Evolutionary conservation across 768 basidiomycete genomes (phyloP), one percentile per base, ranked within the genome.

Genomic region (Pisolithus marmoratus): DNA sequence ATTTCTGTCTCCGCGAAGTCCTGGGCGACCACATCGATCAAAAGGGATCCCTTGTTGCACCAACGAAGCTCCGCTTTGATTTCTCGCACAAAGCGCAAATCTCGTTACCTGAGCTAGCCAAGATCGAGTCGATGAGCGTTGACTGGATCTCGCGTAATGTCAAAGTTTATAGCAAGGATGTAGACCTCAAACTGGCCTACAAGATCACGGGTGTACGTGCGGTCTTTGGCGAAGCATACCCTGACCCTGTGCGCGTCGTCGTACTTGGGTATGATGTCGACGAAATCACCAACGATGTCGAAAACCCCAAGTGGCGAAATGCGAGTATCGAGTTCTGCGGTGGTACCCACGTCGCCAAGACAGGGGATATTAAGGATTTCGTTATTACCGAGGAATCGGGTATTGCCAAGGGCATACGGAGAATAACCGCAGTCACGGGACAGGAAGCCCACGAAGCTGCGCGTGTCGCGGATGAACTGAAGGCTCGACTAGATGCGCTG

Each of bases 281-380:
- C 47, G 90, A 94, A 59, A 93, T 99, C 50, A 71, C 82, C 19
- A 77, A 80, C 60, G 91, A 99, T 58, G 77, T 95, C 40, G 81
- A 86, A 60, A 94, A 93, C 68, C 83, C 87, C 4, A 91, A 87
- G 70, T 99, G 96, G 96, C 74, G 89, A 44, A 72, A 70, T 26
- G 96, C 95, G 11, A 94, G 90, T 67, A 82, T 96, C 56, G 96
- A 99, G 71, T 95, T 99, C 66, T 99, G 96, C 66, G 96, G 96
- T 70, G 96, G 96, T 69, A 99, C 96, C 83, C 96, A 99, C 65
- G 96, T 99, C 50, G 80, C 83, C n/a, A 90, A 85, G 71, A 99
- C 96, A 0, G 92, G 94, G 17, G 92, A 94, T 60, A 98, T 99
- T 78, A 94, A 95, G 70, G 87, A 92, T 64, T 88, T 99, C 66